A percentile compares a stretch with the other conserved stretches of the same genome.
phyloP scores from a whole-genome alignment of 2,329 filamentous ascomycete genomes.

The Stylonectria norvegica region DNA sequence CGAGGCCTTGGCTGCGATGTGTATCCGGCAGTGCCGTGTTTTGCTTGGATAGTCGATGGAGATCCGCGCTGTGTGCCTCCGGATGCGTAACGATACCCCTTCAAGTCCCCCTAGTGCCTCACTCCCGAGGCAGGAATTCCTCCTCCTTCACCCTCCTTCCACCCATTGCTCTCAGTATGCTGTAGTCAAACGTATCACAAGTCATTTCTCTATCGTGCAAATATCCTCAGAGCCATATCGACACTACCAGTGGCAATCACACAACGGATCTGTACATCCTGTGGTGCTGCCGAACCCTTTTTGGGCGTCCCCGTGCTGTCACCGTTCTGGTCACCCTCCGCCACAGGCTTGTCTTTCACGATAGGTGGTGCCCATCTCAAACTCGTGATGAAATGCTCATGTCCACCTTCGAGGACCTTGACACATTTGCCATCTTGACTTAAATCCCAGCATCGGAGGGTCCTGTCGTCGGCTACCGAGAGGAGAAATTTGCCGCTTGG shows the following conservation, averaged over 20 bases:
- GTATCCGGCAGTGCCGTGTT: too few relatives aligned
- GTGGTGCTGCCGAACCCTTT: constrained; percentile 14
- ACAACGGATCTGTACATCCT: constrained; percentile 68
- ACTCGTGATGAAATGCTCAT: constrained; percentile 82
- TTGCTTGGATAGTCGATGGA: too few relatives aligned
- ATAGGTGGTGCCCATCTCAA: constrained; percentile 75
- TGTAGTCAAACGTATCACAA: constrained; percentile 1
- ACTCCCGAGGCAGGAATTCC: too few relatives aligned
- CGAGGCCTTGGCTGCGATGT: too few relatives aligned
- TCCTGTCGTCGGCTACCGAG: constrained; percentile 85
- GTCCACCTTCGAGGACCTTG: constrained; percentile 72
- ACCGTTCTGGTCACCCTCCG: constrained; percentile 15
- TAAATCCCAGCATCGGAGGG: constrained; percentile 89
- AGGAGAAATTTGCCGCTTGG: constrained; percentile 88
- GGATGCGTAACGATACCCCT: too few relatives aligned
- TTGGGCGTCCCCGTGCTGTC: constrained; percentile 15
- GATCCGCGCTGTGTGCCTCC: too few relatives aligned
- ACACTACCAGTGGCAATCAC: constrained; percentile 86
- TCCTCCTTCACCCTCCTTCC: too few relatives aligned
- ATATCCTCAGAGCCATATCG: constrained; percentile 74
- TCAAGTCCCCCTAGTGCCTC: too few relatives aligned
- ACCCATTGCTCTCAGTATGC: too few relatives aligned
- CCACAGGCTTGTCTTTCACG: constrained; percentile 18
- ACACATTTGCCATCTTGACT: constrained; percentile 87
- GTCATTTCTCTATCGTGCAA: constrained; percentile 47